phyloP scores from a whole-genome alignment of 1,284 basidiomycete genomes.

The Gymnopus androsaceus region DNA sequence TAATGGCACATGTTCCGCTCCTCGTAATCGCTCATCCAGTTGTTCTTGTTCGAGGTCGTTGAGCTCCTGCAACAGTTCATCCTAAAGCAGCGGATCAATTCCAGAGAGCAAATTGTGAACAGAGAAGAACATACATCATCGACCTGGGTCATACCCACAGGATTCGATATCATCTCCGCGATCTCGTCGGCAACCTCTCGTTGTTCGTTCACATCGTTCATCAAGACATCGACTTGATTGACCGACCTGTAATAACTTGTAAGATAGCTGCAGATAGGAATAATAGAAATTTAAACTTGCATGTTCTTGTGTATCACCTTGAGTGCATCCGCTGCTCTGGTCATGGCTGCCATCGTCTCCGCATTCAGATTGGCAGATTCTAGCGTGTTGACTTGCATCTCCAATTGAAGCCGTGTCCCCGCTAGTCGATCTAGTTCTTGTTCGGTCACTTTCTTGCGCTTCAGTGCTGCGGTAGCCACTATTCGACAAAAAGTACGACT shows the following conservation, averaged over 20 bases:
- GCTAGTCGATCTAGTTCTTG: slow-evolving; percentile 86
- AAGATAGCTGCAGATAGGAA: slow-evolving; percentile 5
- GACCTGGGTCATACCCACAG: slow-evolving; percentile 65
- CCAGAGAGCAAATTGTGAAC: slow-evolving; percentile 2
- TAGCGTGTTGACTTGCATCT: slow-evolving; percentile 96
- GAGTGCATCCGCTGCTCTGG: slow-evolving; percentile 91
- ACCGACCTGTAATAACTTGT: slow-evolving; percentile 63
- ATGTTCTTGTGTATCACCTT: slow-evolving; percentile 91
- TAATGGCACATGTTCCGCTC: slow-evolving; percentile 88
- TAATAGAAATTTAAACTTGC: slow-evolving; percentile 51
- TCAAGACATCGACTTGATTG: slow-evolving; percentile 90
- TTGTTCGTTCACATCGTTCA: slow-evolving; percentile 91
- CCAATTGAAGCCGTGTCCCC: slow-evolving; percentile 89
- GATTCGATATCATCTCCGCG: slow-evolving; percentile 90
- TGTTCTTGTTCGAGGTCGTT: slow-evolving; percentile 92
- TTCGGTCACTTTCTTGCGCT: slow-evolving; percentile 93
- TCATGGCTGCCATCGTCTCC: slow-evolving; percentile 98
- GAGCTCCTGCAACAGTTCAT: slow-evolving; percentile 82
- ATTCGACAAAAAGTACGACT: slow-evolving; percentile 10
- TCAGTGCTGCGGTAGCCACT: slow-evolving; percentile 90
- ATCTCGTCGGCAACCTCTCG: slow-evolving; percentile 96
- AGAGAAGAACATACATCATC: slow-evolving; percentile 66
- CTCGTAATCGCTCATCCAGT: slow-evolving; percentile 85
- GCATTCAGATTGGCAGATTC: slow-evolving; percentile 98
- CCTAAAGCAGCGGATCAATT: slow-evolving; percentile 45